Conservation (phyloP, 495 filamentous ascomycete species). For the Penicillium ucsense region DNA sequence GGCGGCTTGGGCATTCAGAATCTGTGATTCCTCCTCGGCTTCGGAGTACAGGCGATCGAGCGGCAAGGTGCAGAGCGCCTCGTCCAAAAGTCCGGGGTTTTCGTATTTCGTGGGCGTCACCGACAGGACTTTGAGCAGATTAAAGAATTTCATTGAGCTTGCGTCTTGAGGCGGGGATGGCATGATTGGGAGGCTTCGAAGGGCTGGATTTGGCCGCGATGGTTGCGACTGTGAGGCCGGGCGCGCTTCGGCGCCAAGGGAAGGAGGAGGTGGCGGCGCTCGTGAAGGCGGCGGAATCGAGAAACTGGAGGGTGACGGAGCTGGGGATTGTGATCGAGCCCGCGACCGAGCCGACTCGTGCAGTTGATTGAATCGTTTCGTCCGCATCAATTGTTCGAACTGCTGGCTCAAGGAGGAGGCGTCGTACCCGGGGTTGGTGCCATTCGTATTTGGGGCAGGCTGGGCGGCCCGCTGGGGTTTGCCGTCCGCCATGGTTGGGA, state of each 20-base stretch:
- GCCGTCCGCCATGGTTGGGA: slow-evolving; percentile 32
- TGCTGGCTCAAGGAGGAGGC: slow-evolving; percentile 45
- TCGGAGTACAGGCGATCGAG: slow-evolving; percentile 88
- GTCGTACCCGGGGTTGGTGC: slow-evolving; percentile 23
- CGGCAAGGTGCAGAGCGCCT: slow-evolving; percentile 77
- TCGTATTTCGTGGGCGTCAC: slow-evolving; percentile 86
- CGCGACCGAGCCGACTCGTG: slow-evolving; percentile 46
- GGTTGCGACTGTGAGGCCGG: slow-evolving; percentile 33
- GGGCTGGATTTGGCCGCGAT: slow-evolving; percentile 37
- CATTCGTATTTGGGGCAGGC: slow-evolving; percentile 8
- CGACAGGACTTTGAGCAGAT: slow-evolving; percentile 70
- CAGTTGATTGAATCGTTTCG: slow-evolving; percentile 69
- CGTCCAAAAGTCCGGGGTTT: slow-evolving; percentile 91
- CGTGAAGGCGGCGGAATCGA: slow-evolving; percentile 34
- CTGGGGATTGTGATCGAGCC: slow-evolving; percentile 42
- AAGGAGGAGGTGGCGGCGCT: slow-evolving; percentile 28
- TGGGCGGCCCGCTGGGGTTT: slow-evolving; percentile 20
- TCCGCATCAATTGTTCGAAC: slow-evolving; percentile 71
- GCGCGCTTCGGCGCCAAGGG: slow-evolving; percentile 24
- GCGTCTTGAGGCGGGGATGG: slow-evolving; percentile 70
- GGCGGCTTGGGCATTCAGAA: slow-evolving; percentile 75
- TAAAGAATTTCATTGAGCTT: slow-evolving; percentile 71
- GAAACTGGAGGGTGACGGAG: slow-evolving; percentile 17
- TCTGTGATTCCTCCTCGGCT: slow-evolving; percentile 84
- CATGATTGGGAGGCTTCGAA: slow-evolving; percentile 69